These are phyloP conservation scores for Lactifluus pinguis DNA, from an alignment of 768 basidiomycete species.

Conservation along the genomic window DNA sequence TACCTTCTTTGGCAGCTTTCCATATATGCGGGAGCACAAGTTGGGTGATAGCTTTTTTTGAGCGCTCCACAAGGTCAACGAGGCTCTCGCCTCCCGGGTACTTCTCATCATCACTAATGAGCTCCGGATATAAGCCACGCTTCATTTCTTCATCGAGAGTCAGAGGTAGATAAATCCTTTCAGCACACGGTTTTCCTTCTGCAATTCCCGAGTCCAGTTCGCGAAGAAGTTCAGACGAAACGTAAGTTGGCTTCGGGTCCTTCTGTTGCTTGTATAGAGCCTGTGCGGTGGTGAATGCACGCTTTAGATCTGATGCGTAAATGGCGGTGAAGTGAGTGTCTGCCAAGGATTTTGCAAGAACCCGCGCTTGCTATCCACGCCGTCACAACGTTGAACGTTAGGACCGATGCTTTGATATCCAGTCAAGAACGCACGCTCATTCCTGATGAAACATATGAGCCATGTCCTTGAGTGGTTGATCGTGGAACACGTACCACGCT, in stretches of 20 bases:
- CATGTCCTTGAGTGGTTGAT: not conserved
- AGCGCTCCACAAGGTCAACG: conserved; percentile 51
- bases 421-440: conserved; percentile 25
- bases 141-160: conserved; percentile 41
- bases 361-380: conserved; percentile 25
- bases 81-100: conserved; percentile 70
- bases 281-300: conserved; percentile 53
- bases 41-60: conserved; percentile 40
- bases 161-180: too few relatives aligned
- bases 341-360: conserved; percentile 47
- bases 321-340: conserved; percentile 43
- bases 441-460: conserved; percentile 15
- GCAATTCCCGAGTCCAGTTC: conserved; percentile 66
- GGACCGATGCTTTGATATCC: not conserved
- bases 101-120: conserved; percentile 37
- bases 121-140: conserved; percentile 43
- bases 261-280: conserved; percentile 43
- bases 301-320: conserved; percentile 56
- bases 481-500: conserved; percentile 45
- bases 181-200: too few relatives aligned
- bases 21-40: conserved; percentile 49
- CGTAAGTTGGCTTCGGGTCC: conserved; percentile 38
- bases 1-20: conserved; percentile 32
- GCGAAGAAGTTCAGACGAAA: conserved; percentile 42
- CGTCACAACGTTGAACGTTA: not conserved